Conservation (phyloP, 1,139 yeast species). For the Candida sp. region DNA sequence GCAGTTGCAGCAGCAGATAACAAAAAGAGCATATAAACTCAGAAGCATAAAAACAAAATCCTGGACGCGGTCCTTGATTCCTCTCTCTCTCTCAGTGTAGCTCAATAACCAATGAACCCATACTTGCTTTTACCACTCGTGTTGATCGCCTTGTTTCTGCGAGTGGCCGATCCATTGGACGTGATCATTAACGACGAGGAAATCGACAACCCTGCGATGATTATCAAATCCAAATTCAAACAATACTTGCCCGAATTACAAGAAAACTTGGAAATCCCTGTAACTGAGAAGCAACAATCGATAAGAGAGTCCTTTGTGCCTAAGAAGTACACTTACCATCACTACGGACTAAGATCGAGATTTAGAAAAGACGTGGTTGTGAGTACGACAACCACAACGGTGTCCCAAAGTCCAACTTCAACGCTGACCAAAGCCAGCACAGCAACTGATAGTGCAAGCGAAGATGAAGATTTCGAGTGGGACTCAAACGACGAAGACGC, state of each 20-base stretch:
- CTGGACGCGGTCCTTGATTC: too few species aligned
- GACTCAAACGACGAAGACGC: neutral
- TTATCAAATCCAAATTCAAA: slow-evolving; percentile 15
- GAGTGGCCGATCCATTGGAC: slow-evolving; percentile 5
- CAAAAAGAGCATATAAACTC: neutral
- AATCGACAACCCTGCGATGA: slow-evolving; percentile 12
- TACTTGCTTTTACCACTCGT: neutral
- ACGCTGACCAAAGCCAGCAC: neutral
- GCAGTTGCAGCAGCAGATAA: neutral
- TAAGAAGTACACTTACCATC: slow-evolving; percentile 3
- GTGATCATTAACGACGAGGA: slow-evolving; percentile 14
- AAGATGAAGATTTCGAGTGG: slow-evolving; percentile 1
- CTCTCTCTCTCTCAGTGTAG: neutral
- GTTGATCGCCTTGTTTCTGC: neutral
- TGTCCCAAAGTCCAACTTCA: neutral
- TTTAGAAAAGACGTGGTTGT: slow-evolving; percentile 10
- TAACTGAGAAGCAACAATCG: slow-evolving; percentile 11
- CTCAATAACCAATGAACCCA: neutral
- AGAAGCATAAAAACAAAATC: neutral
- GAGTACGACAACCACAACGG: neutral
- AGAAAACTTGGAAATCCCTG: slow-evolving; percentile 15
- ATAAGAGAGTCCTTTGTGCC: slow-evolving; percentile 16
- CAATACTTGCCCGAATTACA: slow-evolving; percentile 15
- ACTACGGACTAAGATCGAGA: slow-evolving; percentile 8
- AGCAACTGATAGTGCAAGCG: neutral